A percentile compares a stretch with the other conserved stretches of the same genome.
Evolutionary conservation across 164 flowering plant species (phyloP).

Genomic region (Liriodendron chinense): DNA sequence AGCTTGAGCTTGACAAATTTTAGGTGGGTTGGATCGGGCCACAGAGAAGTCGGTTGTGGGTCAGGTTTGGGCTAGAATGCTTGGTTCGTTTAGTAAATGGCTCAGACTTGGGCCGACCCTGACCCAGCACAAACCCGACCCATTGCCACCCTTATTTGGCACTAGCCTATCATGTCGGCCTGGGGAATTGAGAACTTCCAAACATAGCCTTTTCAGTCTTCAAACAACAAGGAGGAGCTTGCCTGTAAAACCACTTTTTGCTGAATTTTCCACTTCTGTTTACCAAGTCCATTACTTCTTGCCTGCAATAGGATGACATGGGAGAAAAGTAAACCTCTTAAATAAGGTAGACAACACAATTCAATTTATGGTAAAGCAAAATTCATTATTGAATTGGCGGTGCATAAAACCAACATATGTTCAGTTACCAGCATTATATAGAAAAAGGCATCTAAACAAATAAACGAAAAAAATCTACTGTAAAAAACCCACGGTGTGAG

Average conservation of each 20-base stretch:
- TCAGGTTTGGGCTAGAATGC: neutral
- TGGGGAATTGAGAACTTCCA: neutral
- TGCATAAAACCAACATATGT: neutral
- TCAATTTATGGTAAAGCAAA: neutral
- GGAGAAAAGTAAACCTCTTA: neutral
- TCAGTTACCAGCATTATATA: neutral
- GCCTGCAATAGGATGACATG: constrained; percentile 43
- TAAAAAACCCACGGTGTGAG: no score
- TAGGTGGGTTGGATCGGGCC: no score
- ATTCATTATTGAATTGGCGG: neutral
- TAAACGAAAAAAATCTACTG: neutral
- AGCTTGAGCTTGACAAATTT: no score
- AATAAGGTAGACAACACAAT: no score
- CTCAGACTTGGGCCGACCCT: no score
- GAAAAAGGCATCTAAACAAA: neutral
- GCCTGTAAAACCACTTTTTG: constrained; percentile 53
- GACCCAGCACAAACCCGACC: neutral
- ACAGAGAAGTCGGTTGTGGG: no score
- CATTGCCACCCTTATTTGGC: neutral
- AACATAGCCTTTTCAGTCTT: neutral
- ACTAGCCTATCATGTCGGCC: neutral
- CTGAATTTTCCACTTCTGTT: constrained; percentile 65
- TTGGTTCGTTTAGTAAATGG: neutral
- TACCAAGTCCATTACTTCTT: constrained; percentile 80
- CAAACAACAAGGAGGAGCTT: constrained; percentile 5